Evolutionary conservation across 345 rosid genomes (phyloP), one percentile per base, ranked within the genome.

Genomic region (Brassica rapa): DNA sequence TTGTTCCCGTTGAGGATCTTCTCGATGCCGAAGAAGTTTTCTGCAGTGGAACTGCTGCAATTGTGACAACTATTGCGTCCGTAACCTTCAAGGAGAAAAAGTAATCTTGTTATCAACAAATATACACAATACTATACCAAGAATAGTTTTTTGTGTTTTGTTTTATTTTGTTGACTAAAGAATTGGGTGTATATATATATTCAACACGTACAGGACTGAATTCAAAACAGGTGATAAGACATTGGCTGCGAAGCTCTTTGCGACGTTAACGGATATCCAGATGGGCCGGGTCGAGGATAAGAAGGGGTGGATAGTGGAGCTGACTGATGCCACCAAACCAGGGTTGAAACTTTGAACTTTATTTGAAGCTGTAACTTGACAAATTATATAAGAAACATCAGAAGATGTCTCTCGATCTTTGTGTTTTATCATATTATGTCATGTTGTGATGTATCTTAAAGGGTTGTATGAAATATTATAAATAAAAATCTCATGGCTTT

Each of bases 1-100:
- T 30, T 33, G 73, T 81, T 65, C 83, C 80, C 23, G 9, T 81
- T 2, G 80, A 71, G 35, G 83, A 81, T 4, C 80, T 90, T 84
- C 86, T 92, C 23, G 89, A 86, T 72, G 86, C 97, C 2, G 95
- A 90, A 70, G 97, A 90, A 83, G 88, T 88, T 62, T 92, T 92
- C 77, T 92, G 95, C 77, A 87, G 90, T 6, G 95, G 97, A 11
- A 92, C 95, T 62, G 92, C 95, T 56, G 89, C 88, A 68, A 90
- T 90, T 62, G 87, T 92, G 7, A 88, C 93, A 27, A 89, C 84
- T 11, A 87, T 92, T 60, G 95, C 90, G 10, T 70, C 77, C 30
- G 76, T 81, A 9, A 76, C 83, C 12, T 81, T 65, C 60, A 55
- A 64, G 60, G 77, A 66, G 62, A 70, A 23, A 56, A 75, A 59